phyloP scores from a whole-genome alignment of 2,329 filamentous ascomycete species.

The Dactylellina cionopaga region DNA sequence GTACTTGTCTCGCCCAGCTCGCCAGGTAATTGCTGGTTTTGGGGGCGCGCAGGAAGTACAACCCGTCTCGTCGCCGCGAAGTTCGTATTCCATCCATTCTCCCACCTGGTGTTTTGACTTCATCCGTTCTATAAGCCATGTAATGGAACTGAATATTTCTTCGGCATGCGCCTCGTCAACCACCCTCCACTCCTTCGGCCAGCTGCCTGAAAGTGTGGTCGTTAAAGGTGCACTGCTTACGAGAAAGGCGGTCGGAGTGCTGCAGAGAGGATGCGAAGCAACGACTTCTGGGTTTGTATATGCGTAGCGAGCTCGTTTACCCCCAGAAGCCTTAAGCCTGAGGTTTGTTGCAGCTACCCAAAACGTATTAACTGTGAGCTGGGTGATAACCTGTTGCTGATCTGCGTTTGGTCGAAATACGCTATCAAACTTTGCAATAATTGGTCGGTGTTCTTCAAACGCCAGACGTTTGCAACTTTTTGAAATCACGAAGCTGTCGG shows the following conservation, averaged over 20 bases:
- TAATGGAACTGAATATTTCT: conserved; percentile 57
- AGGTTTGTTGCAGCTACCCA: conserved; percentile 18
- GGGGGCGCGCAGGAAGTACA: conserved; percentile 60
- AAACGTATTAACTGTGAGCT: conserved; percentile 25
- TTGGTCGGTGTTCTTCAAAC: conserved; percentile 63
- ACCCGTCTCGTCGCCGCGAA: conserved; percentile 26
- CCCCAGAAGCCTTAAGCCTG: conserved; percentile 19
- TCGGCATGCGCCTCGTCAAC: conserved; percentile 22
- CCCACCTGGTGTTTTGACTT: conserved; percentile 51
- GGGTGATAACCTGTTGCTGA: neutral
- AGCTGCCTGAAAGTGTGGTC: neutral
- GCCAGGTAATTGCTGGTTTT: conserved; percentile 61
- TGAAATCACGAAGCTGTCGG: conserved; percentile 70
- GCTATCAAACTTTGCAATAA: conserved; percentile 64
- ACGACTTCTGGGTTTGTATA: neutral
- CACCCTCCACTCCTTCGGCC: conserved; percentile 9
- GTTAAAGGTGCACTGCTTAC: conserved; percentile 5
- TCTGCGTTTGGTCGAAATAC: conserved; percentile 59
- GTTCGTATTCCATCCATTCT: conserved; percentile 54
- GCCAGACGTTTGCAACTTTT: conserved; percentile 63
- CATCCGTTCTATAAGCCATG: conserved; percentile 59
- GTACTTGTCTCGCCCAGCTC: conserved; percentile 58
- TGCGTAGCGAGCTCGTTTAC: conserved; percentile 1
- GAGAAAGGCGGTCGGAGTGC: conserved; percentile 14
- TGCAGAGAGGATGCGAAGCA: conserved; percentile 5